Evolutionary conservation across 148 eudicot species (phyloP).

Genomic region (Persicaria maculosa): DNA sequence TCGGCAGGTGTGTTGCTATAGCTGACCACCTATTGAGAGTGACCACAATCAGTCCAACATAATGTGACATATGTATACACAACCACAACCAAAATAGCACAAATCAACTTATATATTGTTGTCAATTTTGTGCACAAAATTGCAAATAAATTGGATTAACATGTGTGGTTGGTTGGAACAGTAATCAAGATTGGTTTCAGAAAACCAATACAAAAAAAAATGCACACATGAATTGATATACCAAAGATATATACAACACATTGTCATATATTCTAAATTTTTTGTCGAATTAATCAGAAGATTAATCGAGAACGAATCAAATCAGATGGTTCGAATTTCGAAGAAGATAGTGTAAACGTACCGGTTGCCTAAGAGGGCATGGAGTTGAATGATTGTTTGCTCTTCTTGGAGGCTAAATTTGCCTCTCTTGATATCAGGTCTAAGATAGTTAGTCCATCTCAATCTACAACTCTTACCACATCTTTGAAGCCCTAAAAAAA

Average conservation of each 20-base stretch:
- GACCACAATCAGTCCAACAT: neutral
- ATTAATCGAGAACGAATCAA: too few species aligned
- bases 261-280: too few species aligned
- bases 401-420: constrained; percentile 89
- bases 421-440: constrained; percentile 95
- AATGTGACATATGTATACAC: neutral
- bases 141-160: too few species aligned
- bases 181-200: too few species aligned
- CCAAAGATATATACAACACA: too few species aligned
- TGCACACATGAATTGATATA: too few species aligned
- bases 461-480: constrained; percentile 94
- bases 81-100: neutral
- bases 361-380: constrained; percentile 98
- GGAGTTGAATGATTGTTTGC: constrained; percentile 95
- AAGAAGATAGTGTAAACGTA: neutral
- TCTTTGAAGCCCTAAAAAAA: constrained; percentile 67
- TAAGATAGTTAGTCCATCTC: constrained; percentile 90
- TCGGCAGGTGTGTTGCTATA: constrained; percentile 87
- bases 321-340: too few species aligned
- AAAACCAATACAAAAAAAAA: too few species aligned
- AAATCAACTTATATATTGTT: neutral
- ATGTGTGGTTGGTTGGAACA: too few species aligned
- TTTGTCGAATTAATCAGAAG: too few species aligned
- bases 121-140: neutral
- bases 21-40: constrained; percentile 75